Base-by-base conservation (phyloP, 108 stramenopile genomes). In the Schizochytrium sp. region DNA sequence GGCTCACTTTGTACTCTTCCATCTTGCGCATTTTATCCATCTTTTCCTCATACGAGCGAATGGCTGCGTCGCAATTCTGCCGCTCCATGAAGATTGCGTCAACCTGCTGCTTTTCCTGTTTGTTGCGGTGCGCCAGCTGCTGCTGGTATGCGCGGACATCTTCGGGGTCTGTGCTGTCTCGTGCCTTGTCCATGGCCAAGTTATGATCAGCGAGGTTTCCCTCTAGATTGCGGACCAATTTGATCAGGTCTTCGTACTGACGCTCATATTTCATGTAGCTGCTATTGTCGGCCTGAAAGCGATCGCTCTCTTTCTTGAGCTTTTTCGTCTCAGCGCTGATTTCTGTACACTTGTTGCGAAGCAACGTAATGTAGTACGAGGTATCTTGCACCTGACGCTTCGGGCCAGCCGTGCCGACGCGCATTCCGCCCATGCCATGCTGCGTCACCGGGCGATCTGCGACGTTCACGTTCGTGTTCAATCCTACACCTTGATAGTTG, bases 121-220 rank as follows among this genome's bases (percentile, higher is more conserved):
- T 41, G 72, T 91, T 91, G 4, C 89, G 57, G 3, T n/a, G 48
- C 58, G 41, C 41, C 18, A 94, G 76, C 23, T 92, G 57, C 5
- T 69, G 25, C 23, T 90, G 88, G 55, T 91, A 94, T 25, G 87
- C 88, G 14, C 44, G 45, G 41, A 94, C 90, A 83, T 95, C 95
- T 18, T 87, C 89, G 8, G 94, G 94, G 58, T 95, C 95, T 5
- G 93, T 93, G 44, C 90, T 60, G 21, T 91, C 89, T 12, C 95
- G 90, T 0, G 88, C 90, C 91, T 95, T 95, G 87, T 95, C 95
- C 87, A 94, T 91, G 10, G 95, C 95, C 28, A 95, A 90, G 72
- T 95, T 95, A 60, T 95, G 93, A 72, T 95, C 95, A 0, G 94
- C 95, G 19, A 95, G 83, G 10, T 91, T 91, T 4, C 94, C 95